Evolutionary conservation across 1,139 yeast species (phyloP).

Genomic region (Geotrichum citri-aurantii): DNA sequence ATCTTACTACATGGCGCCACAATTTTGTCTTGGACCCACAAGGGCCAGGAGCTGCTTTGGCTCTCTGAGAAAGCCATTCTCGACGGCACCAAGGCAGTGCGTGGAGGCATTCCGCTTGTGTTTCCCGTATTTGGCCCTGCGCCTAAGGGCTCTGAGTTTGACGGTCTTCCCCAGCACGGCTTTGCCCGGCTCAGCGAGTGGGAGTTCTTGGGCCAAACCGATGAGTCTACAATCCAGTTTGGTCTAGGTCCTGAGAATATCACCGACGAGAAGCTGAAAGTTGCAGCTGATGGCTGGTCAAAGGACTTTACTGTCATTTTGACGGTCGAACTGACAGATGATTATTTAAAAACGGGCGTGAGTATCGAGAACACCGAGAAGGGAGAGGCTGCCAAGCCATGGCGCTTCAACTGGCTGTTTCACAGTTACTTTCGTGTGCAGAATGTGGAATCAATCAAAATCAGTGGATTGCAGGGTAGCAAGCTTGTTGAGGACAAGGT

Average conservation of each 20-base stretch:
- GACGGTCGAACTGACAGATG: conserved; percentile 51
- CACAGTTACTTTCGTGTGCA: conserved; percentile 80
- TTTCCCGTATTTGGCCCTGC: conserved; percentile 91
- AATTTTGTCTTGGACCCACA: conserved; percentile 69
- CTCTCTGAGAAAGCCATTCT: conserved; percentile 54
- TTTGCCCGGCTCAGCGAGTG: conserved; percentile 84
- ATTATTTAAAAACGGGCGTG: conserved; percentile 58
- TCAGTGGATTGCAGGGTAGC: conserved; percentile 64
- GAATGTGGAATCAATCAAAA: conserved; percentile 71
- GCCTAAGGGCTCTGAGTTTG: conserved; percentile 39
- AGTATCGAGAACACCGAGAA: conserved; percentile 68
- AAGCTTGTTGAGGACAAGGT: conserved; percentile 70
- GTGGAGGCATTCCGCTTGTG: conserved; percentile 96
- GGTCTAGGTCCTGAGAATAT: conserved; percentile 84
- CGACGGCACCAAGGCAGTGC: conserved; percentile 87
- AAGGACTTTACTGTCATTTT: conserved; percentile 72
- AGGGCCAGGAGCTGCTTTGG: conserved; percentile 70
- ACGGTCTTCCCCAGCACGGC: conserved; percentile 62
- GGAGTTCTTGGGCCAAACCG: conserved; percentile 86
- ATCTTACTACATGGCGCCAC: conserved; percentile 87
- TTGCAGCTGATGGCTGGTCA: conserved; percentile 48
- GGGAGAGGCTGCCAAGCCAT: conserved; percentile 33
- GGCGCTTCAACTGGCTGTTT: conserved; percentile 91
- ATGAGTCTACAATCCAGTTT: conserved; percentile 68
- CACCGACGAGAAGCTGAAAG: conserved; percentile 42